phyloP scores from a whole-genome alignment of 305 asterid genomes.

The Solanum hybrid region DNA sequence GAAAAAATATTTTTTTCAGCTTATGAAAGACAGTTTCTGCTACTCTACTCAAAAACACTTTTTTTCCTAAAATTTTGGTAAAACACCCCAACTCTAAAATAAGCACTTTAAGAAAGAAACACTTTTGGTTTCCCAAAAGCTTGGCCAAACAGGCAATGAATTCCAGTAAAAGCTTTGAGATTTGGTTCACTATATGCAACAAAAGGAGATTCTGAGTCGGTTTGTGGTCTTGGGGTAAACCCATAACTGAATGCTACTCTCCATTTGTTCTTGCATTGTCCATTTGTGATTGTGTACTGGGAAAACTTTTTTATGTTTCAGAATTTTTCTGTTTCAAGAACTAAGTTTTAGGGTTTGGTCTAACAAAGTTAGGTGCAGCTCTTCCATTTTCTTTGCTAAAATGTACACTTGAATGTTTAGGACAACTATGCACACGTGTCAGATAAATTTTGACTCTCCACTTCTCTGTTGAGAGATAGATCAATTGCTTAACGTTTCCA shows the following conservation, averaged over 20 bases:
- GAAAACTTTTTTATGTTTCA: background rate
- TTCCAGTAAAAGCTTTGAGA: background rate
- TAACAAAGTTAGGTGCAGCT: background rate
- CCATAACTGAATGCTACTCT: background rate
- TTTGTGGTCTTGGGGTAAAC: background rate
- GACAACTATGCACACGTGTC: background rate
- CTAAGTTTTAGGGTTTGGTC: background rate
- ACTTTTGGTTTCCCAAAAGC: background rate
- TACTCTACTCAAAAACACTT: background rate
- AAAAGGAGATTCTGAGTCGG: background rate
- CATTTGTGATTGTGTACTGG: background rate
- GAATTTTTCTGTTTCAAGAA: background rate
- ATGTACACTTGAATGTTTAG: background rate
- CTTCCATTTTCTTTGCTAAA: background rate
- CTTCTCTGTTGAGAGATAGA: background rate
- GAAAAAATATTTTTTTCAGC: background rate
- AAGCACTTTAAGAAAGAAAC: background rate
- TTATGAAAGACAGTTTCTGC: background rate
- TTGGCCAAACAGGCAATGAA: background rate
- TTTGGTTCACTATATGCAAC: background rate
- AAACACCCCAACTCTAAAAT: background rate
- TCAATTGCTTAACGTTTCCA: background rate
- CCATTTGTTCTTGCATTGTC: background rate
- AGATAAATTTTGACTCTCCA: background rate
- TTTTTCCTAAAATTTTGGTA: background rate